phyloP scores from a whole-genome alignment of 257 asterid genomes.

The Lithospermum erythrorhizon region DNA sequence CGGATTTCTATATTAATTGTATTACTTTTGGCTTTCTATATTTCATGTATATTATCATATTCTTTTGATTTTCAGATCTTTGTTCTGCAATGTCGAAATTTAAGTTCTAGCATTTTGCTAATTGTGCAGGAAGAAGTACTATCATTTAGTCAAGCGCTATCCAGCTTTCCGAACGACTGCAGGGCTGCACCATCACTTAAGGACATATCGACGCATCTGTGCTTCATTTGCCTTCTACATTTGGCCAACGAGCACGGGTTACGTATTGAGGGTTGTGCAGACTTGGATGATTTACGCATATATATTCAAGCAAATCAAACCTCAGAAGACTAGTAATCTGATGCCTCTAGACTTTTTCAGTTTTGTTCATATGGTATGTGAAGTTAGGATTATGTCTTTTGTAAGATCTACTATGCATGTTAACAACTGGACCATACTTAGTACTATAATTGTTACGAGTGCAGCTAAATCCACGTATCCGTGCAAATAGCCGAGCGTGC shows the following conservation, averaged over 20 bases:
- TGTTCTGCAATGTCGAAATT: neutral
- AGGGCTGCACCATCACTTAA: constrained; percentile 44
- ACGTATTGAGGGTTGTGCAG: constrained; percentile 40
- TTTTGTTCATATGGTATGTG: no score
- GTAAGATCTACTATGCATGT: no score
- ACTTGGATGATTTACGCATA: constrained; percentile 64
- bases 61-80: neutral
- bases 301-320: constrained; percentile 16
- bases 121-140: constrained; percentile 17
- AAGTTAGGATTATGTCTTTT: no score
- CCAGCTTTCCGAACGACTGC: constrained; percentile 53
- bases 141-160: constrained; percentile 65
- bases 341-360: no score
- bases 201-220: constrained; percentile 81
- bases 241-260: constrained; percentile 88
- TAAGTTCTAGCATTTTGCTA: neutral
- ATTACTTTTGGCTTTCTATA: neutral
- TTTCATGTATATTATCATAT: neutral
- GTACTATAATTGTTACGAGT: no score
- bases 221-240: constrained; percentile 93
- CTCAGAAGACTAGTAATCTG: neutral
- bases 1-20: neutral
- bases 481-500: no score
- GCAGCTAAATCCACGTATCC: no score
- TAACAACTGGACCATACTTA: no score